These are phyloP conservation scores for Coemansia aciculifera DNA, from an alignment of 192 early-diverging fungal species.

Conservation along the genomic window DNA sequence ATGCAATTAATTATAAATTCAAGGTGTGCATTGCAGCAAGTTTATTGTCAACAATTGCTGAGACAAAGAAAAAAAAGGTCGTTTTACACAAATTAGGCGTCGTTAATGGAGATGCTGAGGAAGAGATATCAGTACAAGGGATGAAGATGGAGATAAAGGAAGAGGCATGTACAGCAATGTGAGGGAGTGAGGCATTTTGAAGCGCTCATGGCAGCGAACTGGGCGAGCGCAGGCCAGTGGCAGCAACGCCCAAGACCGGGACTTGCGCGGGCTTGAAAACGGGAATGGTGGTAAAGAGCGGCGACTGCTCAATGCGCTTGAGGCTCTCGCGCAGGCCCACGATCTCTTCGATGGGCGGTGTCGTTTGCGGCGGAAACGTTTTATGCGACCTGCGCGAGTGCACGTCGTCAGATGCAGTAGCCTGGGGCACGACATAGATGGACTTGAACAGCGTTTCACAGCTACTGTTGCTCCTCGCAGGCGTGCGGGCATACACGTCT, in stretches of 20 bases:
- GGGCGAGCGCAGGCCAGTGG: constrained; percentile 17
- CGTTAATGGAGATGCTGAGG: not conserved
- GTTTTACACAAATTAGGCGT: not conserved
- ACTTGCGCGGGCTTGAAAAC: not conserved
- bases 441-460: constrained; percentile 21
- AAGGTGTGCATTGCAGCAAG: too few species aligned
- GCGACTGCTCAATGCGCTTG: constrained; percentile 41
- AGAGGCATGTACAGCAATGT: not conserved
- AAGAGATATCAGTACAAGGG: constrained; percentile 1
- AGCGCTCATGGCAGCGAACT: constrained; percentile 21
- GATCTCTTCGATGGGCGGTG: constrained; percentile 49
- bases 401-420: constrained; percentile 26
- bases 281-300: constrained; percentile 32
- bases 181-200: not conserved
- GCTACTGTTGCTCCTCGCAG: constrained; percentile 12
- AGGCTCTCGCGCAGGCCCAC: constrained; percentile 34
- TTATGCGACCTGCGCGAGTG: constrained; percentile 11
- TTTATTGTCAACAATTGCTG: too few species aligned
- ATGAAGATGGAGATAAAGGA: not conserved
- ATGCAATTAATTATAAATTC: too few species aligned
- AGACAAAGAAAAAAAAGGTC: too few species aligned
- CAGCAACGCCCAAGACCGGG: constrained; percentile 1
- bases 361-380: constrained; percentile 39
- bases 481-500: not conserved
- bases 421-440: constrained; percentile 10